Conservation (phyloP, 495 filamentous ascomycete species). For the Aspergillus avenaceus region DNA sequence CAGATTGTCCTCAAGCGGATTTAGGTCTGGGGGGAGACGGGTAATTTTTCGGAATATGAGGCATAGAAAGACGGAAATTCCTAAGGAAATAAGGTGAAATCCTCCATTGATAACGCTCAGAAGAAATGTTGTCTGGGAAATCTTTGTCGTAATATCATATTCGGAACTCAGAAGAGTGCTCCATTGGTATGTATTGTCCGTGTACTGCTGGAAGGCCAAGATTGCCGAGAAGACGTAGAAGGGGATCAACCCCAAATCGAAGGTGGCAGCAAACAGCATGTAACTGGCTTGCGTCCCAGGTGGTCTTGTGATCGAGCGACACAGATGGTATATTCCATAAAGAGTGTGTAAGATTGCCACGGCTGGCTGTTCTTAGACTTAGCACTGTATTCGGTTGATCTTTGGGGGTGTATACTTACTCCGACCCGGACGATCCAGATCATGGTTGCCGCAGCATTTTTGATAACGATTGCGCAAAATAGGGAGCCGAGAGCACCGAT, state of each 20-base stretch:
- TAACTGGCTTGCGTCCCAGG: constrained; percentile 79
- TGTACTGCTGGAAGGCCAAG: constrained; percentile 44
- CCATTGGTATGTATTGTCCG: constrained; percentile 52
- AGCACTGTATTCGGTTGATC: background rate
- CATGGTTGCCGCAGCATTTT: constrained; percentile 52
- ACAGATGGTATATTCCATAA: constrained; percentile 77
- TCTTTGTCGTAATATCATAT: constrained; percentile 40
- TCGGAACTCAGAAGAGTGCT: constrained; percentile 51
- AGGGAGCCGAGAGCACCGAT: constrained; percentile 65
- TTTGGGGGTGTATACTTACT: constrained; percentile 44
- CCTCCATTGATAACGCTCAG: constrained; percentile 55
- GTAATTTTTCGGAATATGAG: constrained; percentile 77
- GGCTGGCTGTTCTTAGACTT: constrained; percentile 49
- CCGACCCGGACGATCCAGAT: constrained; percentile 76
- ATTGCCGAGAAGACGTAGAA: constrained; percentile 72
- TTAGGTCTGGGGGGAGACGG: constrained; percentile 83
- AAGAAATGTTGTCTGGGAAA: constrained; percentile 63
- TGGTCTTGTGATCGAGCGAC: constrained; percentile 60
- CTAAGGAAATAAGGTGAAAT: constrained; percentile 66
- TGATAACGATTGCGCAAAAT: constrained; percentile 68
- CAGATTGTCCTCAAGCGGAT: constrained; percentile 80
- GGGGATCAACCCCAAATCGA: constrained; percentile 68
- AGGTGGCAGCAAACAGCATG: constrained; percentile 70
- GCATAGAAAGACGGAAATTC: constrained; percentile 65
- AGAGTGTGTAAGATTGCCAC: constrained; percentile 64